A percentile compares a stretch with the other conserved stretches of the same genome.
Conservation (phyloP, 2,329 filamentous ascomycete species). For the Colletotrichum paranaense region DNA sequence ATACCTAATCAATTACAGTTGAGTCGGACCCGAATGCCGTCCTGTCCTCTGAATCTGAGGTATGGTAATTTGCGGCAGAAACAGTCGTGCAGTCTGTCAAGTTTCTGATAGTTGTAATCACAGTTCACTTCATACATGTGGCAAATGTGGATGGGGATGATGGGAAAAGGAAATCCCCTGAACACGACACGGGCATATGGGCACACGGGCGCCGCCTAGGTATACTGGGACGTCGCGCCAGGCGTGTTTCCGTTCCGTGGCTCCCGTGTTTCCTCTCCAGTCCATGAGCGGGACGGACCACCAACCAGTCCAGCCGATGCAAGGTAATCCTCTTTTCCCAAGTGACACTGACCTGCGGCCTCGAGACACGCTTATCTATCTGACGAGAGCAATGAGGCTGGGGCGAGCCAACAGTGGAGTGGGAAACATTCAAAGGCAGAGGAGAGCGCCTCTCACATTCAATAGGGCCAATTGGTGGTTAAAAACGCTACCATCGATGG, state of each 20-base stretch:
- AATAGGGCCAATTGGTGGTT: too few relatives aligned
- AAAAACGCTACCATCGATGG: too few relatives aligned
- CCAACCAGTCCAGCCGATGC: neutral
- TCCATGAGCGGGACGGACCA: neutral
- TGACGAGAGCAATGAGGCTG: neutral
- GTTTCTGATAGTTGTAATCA: too few relatives aligned
- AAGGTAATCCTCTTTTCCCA: neutral
- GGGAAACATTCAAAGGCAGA: neutral
- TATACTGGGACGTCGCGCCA: neutral
- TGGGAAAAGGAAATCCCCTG: conserved; percentile 8
- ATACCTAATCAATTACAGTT: neutral
- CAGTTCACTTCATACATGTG: too few relatives aligned
- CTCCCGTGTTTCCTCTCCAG: conserved; percentile 21
- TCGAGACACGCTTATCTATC: neutral
- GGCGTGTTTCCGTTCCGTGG: conserved; percentile 15
- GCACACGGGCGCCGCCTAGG: neutral
- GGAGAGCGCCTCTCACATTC: too few relatives aligned
- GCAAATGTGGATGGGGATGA: neutral
- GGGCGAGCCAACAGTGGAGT: neutral
- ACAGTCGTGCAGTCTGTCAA: too few relatives aligned
- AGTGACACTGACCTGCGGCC: neutral
- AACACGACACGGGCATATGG: neutral
- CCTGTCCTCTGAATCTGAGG: neutral
- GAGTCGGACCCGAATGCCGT: neutral
- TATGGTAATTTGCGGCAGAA: too few relatives aligned